phyloP scores from a whole-genome alignment of 495 filamentous ascomycete species.

The Xylaria intraflava region DNA sequence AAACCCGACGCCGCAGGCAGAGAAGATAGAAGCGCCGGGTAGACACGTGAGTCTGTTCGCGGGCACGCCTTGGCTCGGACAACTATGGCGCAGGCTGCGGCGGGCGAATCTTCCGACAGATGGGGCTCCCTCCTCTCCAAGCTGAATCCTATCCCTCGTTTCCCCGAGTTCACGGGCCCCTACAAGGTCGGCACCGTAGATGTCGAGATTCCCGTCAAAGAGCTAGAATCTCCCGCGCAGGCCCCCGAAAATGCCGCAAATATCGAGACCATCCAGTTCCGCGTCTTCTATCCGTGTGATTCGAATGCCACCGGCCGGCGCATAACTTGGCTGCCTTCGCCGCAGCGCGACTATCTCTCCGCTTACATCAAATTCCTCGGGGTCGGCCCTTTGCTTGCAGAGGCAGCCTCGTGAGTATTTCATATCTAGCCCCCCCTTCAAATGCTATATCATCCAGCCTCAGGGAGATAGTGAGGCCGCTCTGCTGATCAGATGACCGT shows the following conservation, averaged over 20 bases:
- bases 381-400: constrained; percentile 45
- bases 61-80: not conserved
- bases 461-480: not conserved
- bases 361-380: constrained; percentile 66
- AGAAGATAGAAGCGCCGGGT: not conserved
- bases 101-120: constrained; percentile 8
- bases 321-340: constrained; percentile 65
- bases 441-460: not conserved
- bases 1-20: too few relatives aligned
- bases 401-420: constrained; percentile 52
- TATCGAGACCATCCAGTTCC: constrained; percentile 62
- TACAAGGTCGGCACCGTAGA: constrained; percentile 69
- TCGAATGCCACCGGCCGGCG: constrained; percentile 33
- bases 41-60: not conserved
- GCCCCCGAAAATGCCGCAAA: constrained; percentile 42
- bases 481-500: not conserved
- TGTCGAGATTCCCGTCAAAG: constrained; percentile 60
- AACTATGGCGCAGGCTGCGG: constrained; percentile 13
- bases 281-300: constrained; percentile 66
- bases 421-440: not conserved
- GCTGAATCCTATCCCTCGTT: constrained; percentile 52
- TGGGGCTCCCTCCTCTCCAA: constrained; percentile 29
- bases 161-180: constrained; percentile 63
- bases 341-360: constrained; percentile 60
- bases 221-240: constrained; percentile 47